Conservation (phyloP, 2,329 filamentous ascomycete species). For the Aureobasidium pullulans region DNA sequence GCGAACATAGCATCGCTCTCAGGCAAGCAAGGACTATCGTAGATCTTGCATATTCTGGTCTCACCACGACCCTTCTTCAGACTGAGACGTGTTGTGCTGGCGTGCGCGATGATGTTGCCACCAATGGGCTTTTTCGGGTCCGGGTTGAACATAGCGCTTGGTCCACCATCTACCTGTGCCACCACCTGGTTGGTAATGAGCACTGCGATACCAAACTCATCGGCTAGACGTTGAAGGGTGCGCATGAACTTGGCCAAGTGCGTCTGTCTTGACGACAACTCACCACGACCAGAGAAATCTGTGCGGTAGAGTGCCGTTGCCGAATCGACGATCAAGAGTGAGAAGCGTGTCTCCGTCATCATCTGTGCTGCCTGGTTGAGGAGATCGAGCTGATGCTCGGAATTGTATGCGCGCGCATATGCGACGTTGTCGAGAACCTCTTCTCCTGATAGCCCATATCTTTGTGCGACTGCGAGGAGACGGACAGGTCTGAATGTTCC, state of each 20-base stretch:
- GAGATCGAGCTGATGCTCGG: constrained; percentile 91
- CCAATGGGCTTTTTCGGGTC: constrained; percentile 99
- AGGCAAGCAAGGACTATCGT: constrained; percentile 93
- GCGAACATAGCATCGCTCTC: constrained; percentile 96
- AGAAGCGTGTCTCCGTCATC: constrained; percentile 99
- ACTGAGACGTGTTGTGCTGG: constrained; percentile 88
- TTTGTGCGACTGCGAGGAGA: constrained; percentile 81
- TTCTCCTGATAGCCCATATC: constrained; percentile 90
- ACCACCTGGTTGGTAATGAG: constrained; percentile 99
- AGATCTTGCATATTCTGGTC: constrained; percentile 97
- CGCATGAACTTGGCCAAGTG: constrained; percentile 86
- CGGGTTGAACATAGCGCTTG: constrained; percentile 96
- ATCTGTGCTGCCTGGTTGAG: constrained; percentile 92
- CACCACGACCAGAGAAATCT: constrained; percentile 92
- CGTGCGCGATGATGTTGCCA: constrained; percentile 97
- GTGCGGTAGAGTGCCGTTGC: constrained; percentile 93
- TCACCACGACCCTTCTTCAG: constrained; percentile 93
- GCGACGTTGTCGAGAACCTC: constrained; percentile 98
- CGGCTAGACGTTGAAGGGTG: constrained; percentile 66
- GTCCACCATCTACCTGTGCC: constrained; percentile 93
- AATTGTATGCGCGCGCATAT: constrained; percentile 97
- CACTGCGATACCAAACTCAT: constrained; percentile 89
- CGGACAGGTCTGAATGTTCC: constrained; percentile 92
- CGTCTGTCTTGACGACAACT: constrained; percentile 87
- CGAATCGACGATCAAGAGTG: constrained; percentile 88